phyloP scores from a whole-genome alignment of 306 rosid genomes.

The Vachellia collinsii region DNA sequence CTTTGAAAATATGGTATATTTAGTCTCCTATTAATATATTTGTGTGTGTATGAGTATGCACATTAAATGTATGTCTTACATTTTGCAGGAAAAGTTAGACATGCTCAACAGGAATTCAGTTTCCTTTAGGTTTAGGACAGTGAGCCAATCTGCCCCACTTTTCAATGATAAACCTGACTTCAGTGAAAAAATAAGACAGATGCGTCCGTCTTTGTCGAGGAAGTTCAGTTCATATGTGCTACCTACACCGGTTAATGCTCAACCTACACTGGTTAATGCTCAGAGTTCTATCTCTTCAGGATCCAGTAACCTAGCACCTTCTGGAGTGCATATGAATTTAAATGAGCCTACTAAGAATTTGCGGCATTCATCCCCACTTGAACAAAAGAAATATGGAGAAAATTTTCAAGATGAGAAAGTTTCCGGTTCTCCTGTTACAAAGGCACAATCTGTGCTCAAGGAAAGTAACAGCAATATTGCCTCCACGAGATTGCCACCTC shows the following conservation, averaged over 20 bases:
- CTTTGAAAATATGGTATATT: slow-evolving; percentile 24
- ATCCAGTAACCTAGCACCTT: slow-evolving; percentile 50
- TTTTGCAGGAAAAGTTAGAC: slow-evolving; percentile 69
- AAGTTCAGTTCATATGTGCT: slow-evolving; percentile 84
- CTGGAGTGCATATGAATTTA: slow-evolving; percentile 43
- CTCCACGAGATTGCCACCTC: slow-evolving; percentile 63
- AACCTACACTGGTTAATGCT: slow-evolving; percentile 79
- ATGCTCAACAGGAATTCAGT: slow-evolving; percentile 55
- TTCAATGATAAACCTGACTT: slow-evolving; percentile 65
- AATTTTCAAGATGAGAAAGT: slow-evolving; percentile 48
- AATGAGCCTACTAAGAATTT: slow-evolving; percentile 58
- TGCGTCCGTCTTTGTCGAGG: slow-evolving; percentile 74
- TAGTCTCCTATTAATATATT: background rate
- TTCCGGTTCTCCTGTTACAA: slow-evolving; percentile 47
- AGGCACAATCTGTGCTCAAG: slow-evolving; percentile 61
- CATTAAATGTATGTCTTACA: slow-evolving; percentile 32
- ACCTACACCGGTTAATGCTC: slow-evolving; percentile 81
- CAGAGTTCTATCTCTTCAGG: slow-evolving; percentile 58
- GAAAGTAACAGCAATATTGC: slow-evolving; percentile 74
- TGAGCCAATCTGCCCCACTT: slow-evolving; percentile 95
- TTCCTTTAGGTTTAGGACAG: slow-evolving; percentile 56
- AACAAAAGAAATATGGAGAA: slow-evolving; percentile 59
- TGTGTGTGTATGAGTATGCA: background rate
- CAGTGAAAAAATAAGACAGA: slow-evolving; percentile 63
- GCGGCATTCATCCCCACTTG: slow-evolving; percentile 85